A percentile compares a stretch with the other conserved stretches of the same genome.
These are phyloP conservation scores for Stevia rebaudiana DNA, from an alignment of 140 eudicot species.

Conservation along the genomic window DNA sequence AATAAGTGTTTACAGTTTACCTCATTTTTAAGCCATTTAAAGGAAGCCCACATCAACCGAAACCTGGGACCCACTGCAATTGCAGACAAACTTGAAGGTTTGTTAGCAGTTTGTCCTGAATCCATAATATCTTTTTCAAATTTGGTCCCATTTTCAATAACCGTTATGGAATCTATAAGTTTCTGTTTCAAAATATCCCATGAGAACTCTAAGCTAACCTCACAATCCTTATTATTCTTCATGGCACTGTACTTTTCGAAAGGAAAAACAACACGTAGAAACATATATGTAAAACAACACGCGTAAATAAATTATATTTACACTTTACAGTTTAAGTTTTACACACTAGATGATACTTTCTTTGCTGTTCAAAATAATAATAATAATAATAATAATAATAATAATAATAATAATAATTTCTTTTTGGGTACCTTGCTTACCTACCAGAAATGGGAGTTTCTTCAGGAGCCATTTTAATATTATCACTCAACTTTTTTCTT, in stretches of 20 bases:
- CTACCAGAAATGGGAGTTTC: slow-evolving; percentile 69
- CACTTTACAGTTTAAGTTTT: no score
- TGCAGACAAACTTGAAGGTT: slow-evolving; percentile 71
- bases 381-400: no score
- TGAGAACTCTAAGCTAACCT: slow-evolving; percentile 38
- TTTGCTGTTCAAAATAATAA: no score
- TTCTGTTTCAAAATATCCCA: slow-evolving; percentile 75
- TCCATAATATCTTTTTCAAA: slow-evolving; percentile 27
- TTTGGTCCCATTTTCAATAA: slow-evolving; percentile 38
- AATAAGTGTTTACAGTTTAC: slow-evolving; percentile 50
- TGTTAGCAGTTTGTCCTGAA: slow-evolving; percentile 30
- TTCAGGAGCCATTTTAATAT: slow-evolving; percentile 30
- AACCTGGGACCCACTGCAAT: slow-evolving; percentile 78
- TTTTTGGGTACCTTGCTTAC: slow-evolving; percentile 68
- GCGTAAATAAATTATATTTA: background rate
- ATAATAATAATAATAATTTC: no score
- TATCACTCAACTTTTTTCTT: slow-evolving; percentile 32
- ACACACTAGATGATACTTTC: slow-evolving; percentile 14
- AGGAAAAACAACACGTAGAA: slow-evolving; percentile 5
- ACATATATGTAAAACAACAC: background rate
- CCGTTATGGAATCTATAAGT: slow-evolving; percentile 51
- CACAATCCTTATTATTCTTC: slow-evolving; percentile 36
- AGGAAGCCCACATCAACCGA: slow-evolving; percentile 65
- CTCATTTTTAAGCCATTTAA: slow-evolving; percentile 79
- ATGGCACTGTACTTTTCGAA: slow-evolving; percentile 42